Evolutionary conservation across 352 stramenopile species (phyloP), one percentile per base, ranked within the genome.

Genomic region (Aphanomyces cochlioides): DNA sequence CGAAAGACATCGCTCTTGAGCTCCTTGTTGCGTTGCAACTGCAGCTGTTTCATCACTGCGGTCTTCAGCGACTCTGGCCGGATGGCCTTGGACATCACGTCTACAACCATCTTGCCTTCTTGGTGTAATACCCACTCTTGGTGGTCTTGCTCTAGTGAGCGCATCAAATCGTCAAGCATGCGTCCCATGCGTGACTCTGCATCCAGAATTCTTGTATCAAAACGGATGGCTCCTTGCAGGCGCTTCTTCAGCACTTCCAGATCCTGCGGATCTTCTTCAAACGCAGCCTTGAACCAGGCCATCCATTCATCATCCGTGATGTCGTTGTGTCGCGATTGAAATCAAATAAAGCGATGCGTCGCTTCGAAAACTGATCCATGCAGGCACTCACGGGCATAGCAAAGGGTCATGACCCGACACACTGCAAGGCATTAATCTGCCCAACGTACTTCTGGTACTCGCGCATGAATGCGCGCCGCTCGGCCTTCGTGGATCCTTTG

Each of bases 141-240:
- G 47, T 36, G 19, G 60, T 57, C 60, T 7, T 37, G 38, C 38
- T 67, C 60, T n/a, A 67, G 60, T 10, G 38, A 13, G 6, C 19
- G 6, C 60, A 67, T 67, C 60, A 65, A 37, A 41, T 67, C 17
- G 60, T 67, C 60, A 7, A 67, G 60, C 60, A 67, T 67, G n/a
- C 60, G 60, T 28, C 60, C 58, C 60, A 67, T 41, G 56, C 60
- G 41, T 41, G 19, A 41, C 38, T 67, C 60, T 5, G 60, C 60
- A 41, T 67, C 60, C 21, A 57, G 60, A 41, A 67, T 67, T 36
- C 19, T 54, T 5, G 21, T 56, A 36, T 67, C 60, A 36, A 67
- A 67, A 13, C 58, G 60, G 6, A 67, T n/a, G 12, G n/a, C 54
- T 43, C 12, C 54, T 61, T 28, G 54, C 54, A 61, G n/a, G 54